Conservation (phyloP, 805 yeast genomes). For the Candida argentea region DNA sequence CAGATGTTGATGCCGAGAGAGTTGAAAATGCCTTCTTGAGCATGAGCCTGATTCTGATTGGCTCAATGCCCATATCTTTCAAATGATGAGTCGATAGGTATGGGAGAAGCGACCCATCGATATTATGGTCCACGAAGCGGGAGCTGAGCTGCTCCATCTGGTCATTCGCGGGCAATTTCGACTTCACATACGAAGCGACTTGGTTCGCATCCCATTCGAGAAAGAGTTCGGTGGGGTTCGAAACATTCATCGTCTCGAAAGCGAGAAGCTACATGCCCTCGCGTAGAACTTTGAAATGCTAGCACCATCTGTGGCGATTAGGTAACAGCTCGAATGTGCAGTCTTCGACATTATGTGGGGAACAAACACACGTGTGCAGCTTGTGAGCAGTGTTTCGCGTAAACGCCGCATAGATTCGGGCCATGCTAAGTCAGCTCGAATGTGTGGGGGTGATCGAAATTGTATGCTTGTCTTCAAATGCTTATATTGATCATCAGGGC, state of each 20-base stretch:
- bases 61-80: conserved; percentile 55
- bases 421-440: too few species aligned
- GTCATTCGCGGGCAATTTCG: conserved; percentile 14
- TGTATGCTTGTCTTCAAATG: too few species aligned
- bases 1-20: conserved; percentile 29
- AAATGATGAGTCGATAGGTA: conserved; percentile 62
- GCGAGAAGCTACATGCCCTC: too few species aligned
- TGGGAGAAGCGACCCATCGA: conserved; percentile 65
- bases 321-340: too few species aligned
- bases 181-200: conserved; percentile 25
- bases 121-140: conserved; percentile 44
- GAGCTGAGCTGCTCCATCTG: conserved; percentile 9
- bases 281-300: too few species aligned
- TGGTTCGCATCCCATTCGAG: conserved; percentile 38
- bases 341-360: too few species aligned
- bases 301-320: too few species aligned
- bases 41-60: conserved; percentile 45
- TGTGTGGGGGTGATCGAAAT: too few species aligned
- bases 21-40: conserved; percentile 53
- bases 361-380: too few species aligned
- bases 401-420: too few species aligned
- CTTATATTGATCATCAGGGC: too few species aligned
- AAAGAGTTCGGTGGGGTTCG: conserved; percentile 20
- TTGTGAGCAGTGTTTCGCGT: too few species aligned
- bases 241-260: neutral